Conservation (phyloP, 768 basidiomycete genomes). For the Cystofilobasidium bisporidii region DNA sequence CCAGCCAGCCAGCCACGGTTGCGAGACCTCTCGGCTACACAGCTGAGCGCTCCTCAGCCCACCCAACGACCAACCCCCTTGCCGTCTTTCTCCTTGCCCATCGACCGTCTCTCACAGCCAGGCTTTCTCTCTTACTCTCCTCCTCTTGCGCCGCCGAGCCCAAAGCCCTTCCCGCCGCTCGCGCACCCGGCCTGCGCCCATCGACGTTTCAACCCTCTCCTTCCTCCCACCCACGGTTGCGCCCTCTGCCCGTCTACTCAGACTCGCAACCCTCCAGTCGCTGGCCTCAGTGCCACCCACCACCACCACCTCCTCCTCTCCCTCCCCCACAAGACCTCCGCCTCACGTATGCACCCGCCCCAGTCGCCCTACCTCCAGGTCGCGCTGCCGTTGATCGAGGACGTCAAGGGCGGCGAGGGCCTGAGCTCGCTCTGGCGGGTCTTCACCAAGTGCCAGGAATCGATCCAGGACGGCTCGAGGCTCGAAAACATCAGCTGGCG, state of each 20-base stretch:
- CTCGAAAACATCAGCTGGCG: constrained; percentile 38
- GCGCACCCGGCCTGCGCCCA: no score
- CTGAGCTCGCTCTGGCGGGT: constrained; percentile 44
- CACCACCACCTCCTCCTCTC: background rate
- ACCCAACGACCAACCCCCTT: no score
- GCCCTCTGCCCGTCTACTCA: no score
- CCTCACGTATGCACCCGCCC: background rate
- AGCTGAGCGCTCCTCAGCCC: no score
- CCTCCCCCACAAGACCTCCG: background rate
- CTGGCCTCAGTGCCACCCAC: background rate
- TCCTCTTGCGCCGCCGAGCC: no score
- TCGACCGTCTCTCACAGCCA: no score
- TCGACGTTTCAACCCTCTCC: no score
- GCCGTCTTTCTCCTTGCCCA: no score
- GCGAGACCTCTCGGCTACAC: no score
- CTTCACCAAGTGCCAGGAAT: constrained; percentile 72
- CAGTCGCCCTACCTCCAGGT: constrained; percentile 13
- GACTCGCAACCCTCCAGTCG: background rate
- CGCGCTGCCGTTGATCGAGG: constrained; percentile 19
- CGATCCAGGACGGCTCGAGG: constrained; percentile 65
- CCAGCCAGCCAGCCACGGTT: no score
- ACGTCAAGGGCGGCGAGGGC: constrained; percentile 26
- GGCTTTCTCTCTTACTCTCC: no score
- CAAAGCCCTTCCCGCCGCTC: no score
- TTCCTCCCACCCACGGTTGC: background rate